Conservation (phyloP, 768 basidiomycete species). For the Leccinum uliginosum region DNA sequence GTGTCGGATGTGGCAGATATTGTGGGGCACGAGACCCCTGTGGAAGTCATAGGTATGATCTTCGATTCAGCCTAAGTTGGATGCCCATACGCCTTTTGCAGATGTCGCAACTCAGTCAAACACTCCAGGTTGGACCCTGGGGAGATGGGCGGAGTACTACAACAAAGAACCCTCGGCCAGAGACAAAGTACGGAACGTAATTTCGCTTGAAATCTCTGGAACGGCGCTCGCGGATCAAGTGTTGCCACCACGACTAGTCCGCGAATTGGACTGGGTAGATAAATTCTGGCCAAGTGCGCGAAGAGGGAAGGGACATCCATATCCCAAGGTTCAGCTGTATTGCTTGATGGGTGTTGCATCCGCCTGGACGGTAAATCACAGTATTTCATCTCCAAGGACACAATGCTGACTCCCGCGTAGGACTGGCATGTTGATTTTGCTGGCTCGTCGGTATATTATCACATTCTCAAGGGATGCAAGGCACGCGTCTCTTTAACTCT, state of each 20-base stretch:
- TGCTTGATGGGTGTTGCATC: slow-evolving; percentile 94
- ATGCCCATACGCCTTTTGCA: slow-evolving; percentile 22
- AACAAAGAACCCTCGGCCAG: slow-evolving; percentile 59
- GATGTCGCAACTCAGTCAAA: slow-evolving; percentile 90
- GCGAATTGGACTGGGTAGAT: slow-evolving; percentile 96
- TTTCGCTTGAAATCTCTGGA: slow-evolving; percentile 90
- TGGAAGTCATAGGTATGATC: slow-evolving; percentile 86
- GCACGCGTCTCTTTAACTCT: slow-evolving; percentile 33
- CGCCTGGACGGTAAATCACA: slow-evolving; percentile 83
- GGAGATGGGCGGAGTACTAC: slow-evolving; percentile 88
- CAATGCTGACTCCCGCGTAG: slow-evolving; percentile 35
- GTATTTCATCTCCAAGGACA: neutral
- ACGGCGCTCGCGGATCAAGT: slow-evolving; percentile 77
- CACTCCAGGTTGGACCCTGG: slow-evolving; percentile 82
- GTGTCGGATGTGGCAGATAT: slow-evolving; percentile 77
- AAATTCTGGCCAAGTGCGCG: slow-evolving; percentile 85
- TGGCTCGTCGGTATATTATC: slow-evolving; percentile 97
- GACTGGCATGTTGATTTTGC: slow-evolving; percentile 99
- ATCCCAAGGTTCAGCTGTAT: slow-evolving; percentile 94
- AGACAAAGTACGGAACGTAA: slow-evolving; percentile 92
- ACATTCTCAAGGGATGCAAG: slow-evolving; percentile 83
- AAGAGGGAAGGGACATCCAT: slow-evolving; percentile 67
- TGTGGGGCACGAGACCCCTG: slow-evolving; percentile 70
- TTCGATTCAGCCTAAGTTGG: neutral
- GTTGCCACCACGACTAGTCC: slow-evolving; percentile 75